These are phyloP conservation scores for Verbena officinalis DNA, from an alignment of 257 asterid genomes.

Conservation along the genomic window DNA sequence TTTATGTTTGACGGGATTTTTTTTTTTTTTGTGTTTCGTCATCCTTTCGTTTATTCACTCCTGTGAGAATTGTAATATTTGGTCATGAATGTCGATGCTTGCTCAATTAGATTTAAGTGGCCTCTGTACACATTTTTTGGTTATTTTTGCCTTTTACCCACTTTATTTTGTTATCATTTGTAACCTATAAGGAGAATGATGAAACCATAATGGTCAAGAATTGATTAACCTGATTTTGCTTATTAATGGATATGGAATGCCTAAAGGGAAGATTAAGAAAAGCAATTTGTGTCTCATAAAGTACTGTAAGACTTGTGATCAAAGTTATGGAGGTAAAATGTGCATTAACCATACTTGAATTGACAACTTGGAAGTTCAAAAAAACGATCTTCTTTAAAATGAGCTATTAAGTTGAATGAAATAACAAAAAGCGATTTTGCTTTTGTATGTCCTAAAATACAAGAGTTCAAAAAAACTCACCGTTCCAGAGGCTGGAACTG, in stretches of 20 bases:
- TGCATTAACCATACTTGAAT: background rate
- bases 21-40: background rate
- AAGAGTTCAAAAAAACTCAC: background rate
- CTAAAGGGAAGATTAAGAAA: background rate
- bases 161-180: background rate
- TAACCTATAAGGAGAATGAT: background rate
- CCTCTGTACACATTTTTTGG: conserved; percentile 19
- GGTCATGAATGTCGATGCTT: conserved; percentile 6
- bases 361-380: too few species aligned
- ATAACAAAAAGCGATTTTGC: too few species aligned
- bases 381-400: too few species aligned
- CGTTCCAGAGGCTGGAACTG: background rate
- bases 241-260: background rate
- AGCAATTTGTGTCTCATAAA: background rate
- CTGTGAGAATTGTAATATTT: conserved; percentile 23
- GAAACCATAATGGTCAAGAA: background rate
- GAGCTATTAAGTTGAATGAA: too few species aligned
- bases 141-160: conserved; percentile 6
- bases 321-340: too few species aligned
- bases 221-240: background rate
- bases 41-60: background rate
- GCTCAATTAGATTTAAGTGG: conserved; percentile 6
- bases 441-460: background rate
- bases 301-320: background rate
- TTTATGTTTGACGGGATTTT: conserved; percentile 15